Percentiles rank a stretch among this genome's conserved stretches.
Evolutionary conservation across 73 alveolate genomes (phyloP).

Genomic region (Symbiodinium pilosum): DNA sequence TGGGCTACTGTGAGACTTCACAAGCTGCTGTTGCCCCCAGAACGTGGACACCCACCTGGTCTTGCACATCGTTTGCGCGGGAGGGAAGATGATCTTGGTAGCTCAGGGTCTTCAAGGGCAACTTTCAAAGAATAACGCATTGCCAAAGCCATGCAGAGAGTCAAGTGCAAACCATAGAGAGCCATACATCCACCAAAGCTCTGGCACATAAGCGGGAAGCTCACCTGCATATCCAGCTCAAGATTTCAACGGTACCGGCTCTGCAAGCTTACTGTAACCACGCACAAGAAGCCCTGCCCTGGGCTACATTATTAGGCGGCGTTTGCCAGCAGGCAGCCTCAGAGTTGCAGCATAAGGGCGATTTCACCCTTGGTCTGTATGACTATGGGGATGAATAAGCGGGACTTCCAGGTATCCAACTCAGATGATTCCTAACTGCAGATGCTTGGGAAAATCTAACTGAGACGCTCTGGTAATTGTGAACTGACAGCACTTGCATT

Average conservation of each 20-base stretch:
- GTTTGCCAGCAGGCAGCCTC: no score
- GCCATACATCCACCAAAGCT: conserved; percentile 28
- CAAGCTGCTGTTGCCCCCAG: neutral
- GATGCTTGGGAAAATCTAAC: no score
- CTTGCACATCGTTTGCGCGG: neutral
- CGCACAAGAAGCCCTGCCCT: no score
- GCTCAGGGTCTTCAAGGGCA: no score
- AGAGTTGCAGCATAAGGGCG: neutral
- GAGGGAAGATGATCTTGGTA: neutral
- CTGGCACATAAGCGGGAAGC: conserved; percentile 48
- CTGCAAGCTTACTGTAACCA: no score
- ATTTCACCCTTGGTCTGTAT: neutral
- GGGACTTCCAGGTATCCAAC: no score
- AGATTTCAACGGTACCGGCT: no score
- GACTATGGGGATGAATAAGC: neutral
- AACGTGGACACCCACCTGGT: neutral
- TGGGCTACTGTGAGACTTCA: neutral
- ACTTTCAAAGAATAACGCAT: neutral
- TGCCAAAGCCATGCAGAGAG: neutral
- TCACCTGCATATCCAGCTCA: neutral
- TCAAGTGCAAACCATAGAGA: neutral
- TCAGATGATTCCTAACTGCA: no score
- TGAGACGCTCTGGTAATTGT: neutral
- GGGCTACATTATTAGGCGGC: no score
- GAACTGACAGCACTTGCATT: neutral